These are phyloP conservation scores for Leccinellum luteum DNA, from an alignment of 768 basidiomycete species.

Conservation along the genomic window DNA sequence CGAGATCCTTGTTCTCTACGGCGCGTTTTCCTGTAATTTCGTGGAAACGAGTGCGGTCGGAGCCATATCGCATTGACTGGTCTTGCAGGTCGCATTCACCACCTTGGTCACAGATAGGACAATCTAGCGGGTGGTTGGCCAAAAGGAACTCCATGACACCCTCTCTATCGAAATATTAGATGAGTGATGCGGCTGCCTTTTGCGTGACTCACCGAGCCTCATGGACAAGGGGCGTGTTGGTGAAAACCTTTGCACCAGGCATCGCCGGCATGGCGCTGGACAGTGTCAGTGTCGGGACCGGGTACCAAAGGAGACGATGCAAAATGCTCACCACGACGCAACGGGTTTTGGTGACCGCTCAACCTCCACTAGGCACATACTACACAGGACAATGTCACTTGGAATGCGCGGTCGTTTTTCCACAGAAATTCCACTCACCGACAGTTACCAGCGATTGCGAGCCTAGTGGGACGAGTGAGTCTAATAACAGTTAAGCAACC, in stretches of 20 bases:
- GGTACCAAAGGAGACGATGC: background rate
- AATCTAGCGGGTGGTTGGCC: conserved; percentile 97
- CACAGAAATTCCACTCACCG: conserved; percentile 51
- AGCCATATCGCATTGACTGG: conserved; percentile 98
- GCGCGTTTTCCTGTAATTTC: conserved; percentile 98
- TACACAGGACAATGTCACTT: conserved; percentile 27
- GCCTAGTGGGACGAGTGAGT: conserved; percentile 40
- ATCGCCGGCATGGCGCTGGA: conserved; percentile 94
- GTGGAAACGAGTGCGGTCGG: conserved; percentile 97
- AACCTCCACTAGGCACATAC: conserved; percentile 99
- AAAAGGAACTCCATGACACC: conserved; percentile 99
- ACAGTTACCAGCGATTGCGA: conserved; percentile 97
- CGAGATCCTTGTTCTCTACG: conserved; percentile 96
- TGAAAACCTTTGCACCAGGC: conserved; percentile 90
- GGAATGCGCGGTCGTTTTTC: background rate
- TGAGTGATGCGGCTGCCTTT: background rate
- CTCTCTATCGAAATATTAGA: conserved; percentile 51
- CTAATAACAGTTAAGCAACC: background rate
- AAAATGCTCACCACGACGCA: conserved; percentile 74
- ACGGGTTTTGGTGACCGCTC: conserved; percentile 93
- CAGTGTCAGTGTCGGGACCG: conserved; percentile 2
- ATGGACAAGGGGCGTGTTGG: conserved; percentile 87
- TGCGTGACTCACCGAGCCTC: conserved; percentile 64
- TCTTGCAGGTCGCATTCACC: conserved; percentile 99
- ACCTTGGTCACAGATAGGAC: conserved; percentile 98